Evolutionary conservation across 306 rosid genomes (phyloP), one percentile per base, ranked within the genome.

Genomic region (Medicago arabica): DNA sequence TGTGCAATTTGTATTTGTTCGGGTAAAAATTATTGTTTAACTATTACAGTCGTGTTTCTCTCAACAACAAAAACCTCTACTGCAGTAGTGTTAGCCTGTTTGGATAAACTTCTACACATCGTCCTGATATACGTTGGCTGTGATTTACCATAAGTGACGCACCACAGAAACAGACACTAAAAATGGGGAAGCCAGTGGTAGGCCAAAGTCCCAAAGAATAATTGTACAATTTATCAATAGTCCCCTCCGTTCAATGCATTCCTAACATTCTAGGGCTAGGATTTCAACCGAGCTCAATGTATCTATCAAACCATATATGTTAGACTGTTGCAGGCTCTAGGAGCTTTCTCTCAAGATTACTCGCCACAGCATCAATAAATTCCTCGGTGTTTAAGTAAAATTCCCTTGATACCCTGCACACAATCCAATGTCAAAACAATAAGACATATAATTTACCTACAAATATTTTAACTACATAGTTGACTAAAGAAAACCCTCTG

Each of bases 311-410:
- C 43, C 38, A 17, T 4, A 18, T 61, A 31, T 3, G 67, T 76
- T 75, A 80, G 54, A 84, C 86, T 54, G 47, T 21, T 10, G 83
- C 86, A 53, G 92, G 85, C 43, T 75, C 77, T n/a, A 8, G 85
- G 80, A 92, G 89, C 81, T 89, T 90, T 60, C 34, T 54, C 64
- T 81, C 80, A 40, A 92, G 96, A 73, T 85, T 95, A 11, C 82
- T 86, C 6, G 91, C 96, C 34, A 96, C 97, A 13, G 92, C 83
- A 72, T 89, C 96, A 16, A 96, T 83, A 76, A 96, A 96, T 72
- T 92, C 98, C 85, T 89, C 92, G 0, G 99, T 92, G 87, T 82
- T 92, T 80, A 96, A 80, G 88, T 92, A 92, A 51, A 71, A 81
- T 68, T 92, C 92, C 86, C 96, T 88, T 14, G 96, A 76, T 34